Conservation (phyloP, 2,329 filamentous ascomycete species). For the Thielaviopsis ethacetica region DNA sequence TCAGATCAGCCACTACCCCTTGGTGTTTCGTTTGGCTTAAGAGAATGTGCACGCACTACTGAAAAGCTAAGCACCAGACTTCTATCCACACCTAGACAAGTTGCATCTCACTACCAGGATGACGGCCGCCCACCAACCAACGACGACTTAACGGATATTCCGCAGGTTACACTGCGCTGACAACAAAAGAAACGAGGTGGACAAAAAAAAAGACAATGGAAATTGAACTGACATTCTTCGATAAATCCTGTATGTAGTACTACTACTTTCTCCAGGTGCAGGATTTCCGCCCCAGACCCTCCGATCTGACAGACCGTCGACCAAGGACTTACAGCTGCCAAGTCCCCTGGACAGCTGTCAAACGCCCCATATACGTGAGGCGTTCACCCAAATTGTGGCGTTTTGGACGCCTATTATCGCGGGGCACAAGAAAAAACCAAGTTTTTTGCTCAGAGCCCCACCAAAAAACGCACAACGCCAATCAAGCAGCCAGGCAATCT, state of each 20-base stretch:
- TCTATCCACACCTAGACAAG: background rate
- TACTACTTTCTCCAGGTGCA: background rate
- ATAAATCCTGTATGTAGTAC: background rate
- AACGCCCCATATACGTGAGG: constrained; percentile 1
- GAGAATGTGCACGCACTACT: background rate
- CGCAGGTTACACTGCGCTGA: background rate
- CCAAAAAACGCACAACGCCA: constrained; percentile 12
- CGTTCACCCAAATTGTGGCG: background rate
- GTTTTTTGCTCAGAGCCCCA: constrained; percentile 12
- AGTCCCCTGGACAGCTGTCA: background rate
- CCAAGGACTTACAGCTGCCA: background rate
- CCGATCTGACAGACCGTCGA: background rate
- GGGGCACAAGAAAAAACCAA: constrained; percentile 13
- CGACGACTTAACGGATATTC: background rate
- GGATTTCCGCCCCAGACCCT: background rate
- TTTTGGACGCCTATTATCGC: constrained; percentile 4
- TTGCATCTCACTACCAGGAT: background rate
- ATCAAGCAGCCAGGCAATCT: constrained; percentile 7
- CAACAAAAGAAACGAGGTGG: background rate
- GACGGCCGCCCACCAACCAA: background rate
- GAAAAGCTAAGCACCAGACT: no score
- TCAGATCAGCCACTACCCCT: background rate
- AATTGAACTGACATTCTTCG: background rate
- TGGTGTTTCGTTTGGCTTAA: background rate
- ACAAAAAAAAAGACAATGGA: background rate